These are phyloP conservation scores for Mycena leptocephala DNA, from an alignment of 768 basidiomycete genomes.

Conservation along the genomic window DNA sequence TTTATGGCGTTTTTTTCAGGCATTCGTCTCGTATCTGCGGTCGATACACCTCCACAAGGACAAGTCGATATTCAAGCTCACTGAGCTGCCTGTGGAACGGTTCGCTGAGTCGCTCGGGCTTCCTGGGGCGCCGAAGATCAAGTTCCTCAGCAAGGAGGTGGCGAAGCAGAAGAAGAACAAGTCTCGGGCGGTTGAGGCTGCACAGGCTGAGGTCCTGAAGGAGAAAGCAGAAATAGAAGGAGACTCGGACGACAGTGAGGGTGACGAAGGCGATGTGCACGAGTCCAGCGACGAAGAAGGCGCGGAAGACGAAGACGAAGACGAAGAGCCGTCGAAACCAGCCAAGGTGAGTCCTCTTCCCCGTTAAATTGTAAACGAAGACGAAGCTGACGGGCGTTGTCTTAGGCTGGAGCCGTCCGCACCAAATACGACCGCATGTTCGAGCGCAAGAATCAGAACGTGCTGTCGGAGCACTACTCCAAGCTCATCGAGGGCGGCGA, in stretches of 20 bases:
- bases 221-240: constrained; percentile 35
- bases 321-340: constrained; percentile 45
- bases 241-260: constrained; percentile 31
- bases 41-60: constrained; percentile 95
- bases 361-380: neutral
- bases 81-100: constrained; percentile 84
- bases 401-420: constrained; percentile 64
- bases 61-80: constrained; percentile 92
- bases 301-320: constrained; percentile 42
- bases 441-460: constrained; percentile 94
- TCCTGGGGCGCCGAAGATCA: constrained; percentile 96
- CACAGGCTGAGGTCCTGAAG: constrained; percentile 47
- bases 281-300: constrained; percentile 37
- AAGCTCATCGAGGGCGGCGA: constrained; percentile 81
- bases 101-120: constrained; percentile 94
- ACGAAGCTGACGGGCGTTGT: neutral
- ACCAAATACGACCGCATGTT: constrained; percentile 99
- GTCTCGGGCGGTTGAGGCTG: constrained; percentile 61
- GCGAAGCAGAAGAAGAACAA: constrained; percentile 87
- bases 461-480: constrained; percentile 91
- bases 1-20: constrained; percentile 61
- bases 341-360: constrained; percentile 56
- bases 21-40: constrained; percentile 96
- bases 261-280: constrained; percentile 36
- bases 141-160: constrained; percentile 80